Evolutionary conservation across 2,329 filamentous ascomycete genomes (phyloP), one percentile per base, ranked within the genome.

Genomic region (Fusarium sp.): DNA sequence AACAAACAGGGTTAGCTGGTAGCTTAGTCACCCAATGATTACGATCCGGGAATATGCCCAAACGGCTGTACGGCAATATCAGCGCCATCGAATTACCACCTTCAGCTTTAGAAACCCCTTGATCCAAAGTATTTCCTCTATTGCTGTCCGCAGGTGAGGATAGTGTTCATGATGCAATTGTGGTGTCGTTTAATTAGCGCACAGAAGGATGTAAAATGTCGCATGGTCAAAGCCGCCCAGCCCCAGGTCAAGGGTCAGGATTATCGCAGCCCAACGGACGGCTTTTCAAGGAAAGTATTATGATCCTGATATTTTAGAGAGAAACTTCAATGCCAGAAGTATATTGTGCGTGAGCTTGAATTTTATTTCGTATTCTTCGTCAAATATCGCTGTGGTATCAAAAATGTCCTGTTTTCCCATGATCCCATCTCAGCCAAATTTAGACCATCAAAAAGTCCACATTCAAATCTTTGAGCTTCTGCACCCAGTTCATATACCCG

Each of bases 391-490:
- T 56, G 38, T 71, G 67, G 68, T 65, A 70, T 70, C 68, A 68
- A 57, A 45, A 67, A 61, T 57, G 63, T 67, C 46, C 63, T 58
- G 55, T 70, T 48, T 46, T 69, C 52, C 68, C 59, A 55, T 65
- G 48, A 71, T 55, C 34, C 67, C 67, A 70, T 70, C 62, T 65
- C 58, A 62, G 34, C 64, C 32, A 20, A 25, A 10, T 43, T 44
- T 57, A 71, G 25, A 71, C 69, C 65, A 71, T 71, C 34, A 71
- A 58, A 56, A 82, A 84, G 62, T 83, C 82, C 56, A 83, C 72
- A 15, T 79, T 73, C 12, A 80, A 75, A n/a, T 80, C 78, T 58
- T 79, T 83, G 20, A 85, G 69, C 20, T 78, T 78, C 60, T 82
- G 78, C 10, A 85, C 70, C 83, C 83, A 85, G 22, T 80, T 80